Evolutionary conservation across 2,329 filamentous ascomycete genomes (phyloP), one percentile per base, ranked within the genome.

Genomic region (Penicillium olsonii): DNA sequence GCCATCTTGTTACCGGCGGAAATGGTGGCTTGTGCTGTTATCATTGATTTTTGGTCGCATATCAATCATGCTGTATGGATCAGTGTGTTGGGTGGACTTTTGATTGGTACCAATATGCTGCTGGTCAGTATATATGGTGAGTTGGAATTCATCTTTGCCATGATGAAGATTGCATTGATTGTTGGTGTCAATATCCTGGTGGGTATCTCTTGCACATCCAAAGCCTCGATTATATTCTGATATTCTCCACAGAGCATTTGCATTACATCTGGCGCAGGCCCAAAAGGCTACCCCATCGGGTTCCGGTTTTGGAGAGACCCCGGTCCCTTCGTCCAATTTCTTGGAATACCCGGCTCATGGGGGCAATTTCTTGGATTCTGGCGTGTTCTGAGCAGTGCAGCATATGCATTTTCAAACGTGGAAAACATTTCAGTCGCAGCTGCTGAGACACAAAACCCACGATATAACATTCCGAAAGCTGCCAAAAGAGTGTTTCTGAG

Each of bases 161-260:
- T 77, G 17, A 68, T 83, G 54, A 82, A 84, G 64, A 79, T 87
- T 52, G 64, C 80, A 14, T 72, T 86, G 27, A 78, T 87, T 37
- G 64, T 86, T 51, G 79, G 80, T 44, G 71, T 87, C 50, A 81
- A 84, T 59, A 75, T 84, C 46, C 77, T 84, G 53, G 80, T 81
- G 8, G 38, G 22, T 14, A 29, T 4, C 5, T 45, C 10, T 15
- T 11, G 4, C 31, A 31, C 12, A n/a, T n/a, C n/a, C n/a, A n/a
- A 11, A 29, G 12, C 4, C 10, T 29, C 6, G 10, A 5, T n/a
- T 5, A 4, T 26, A 8, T 44, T 5, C 42, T 38, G 14, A 45
- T 22, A 27, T 6, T 35, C 17, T 44, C 15, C 18, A n/a, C 12
- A 45, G 42, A 38, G 34, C 19, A 22, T 38, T 10, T 45, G 33